A percentile compares a stretch with the other conserved stretches of the same genome.
Evolutionary conservation across 495 filamentous ascomycete species (phyloP).

Genomic region (Daldinia vernicosa): DNA sequence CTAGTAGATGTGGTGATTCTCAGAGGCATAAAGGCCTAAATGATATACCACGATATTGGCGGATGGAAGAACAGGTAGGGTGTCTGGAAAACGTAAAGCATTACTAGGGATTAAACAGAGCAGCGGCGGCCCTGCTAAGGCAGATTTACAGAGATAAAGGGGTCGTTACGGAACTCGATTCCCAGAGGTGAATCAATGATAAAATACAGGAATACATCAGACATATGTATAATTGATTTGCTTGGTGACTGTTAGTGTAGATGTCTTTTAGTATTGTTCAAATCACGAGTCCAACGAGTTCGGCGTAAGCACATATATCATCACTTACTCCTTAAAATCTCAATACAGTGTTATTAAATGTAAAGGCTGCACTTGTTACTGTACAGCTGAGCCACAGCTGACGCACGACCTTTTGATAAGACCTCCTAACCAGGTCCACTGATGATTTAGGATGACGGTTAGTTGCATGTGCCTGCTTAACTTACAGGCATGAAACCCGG

Average conservation of each 20-base stretch:
- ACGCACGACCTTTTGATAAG: constrained; percentile 10
- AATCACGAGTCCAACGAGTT: not conserved
- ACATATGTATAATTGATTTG: not conserved
- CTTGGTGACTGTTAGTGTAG: not conserved
- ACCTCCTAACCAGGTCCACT: constrained; percentile 12
- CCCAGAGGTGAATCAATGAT: not conserved
- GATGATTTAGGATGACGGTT: constrained; percentile 20
- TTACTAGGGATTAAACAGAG: not conserved
- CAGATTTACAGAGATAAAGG: not conserved
- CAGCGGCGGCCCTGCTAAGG: not conserved
- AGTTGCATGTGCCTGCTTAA: constrained; percentile 27
- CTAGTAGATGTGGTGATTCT: constrained; percentile 1
- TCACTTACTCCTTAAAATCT: not conserved
- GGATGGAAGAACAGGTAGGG: not conserved
- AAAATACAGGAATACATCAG: not conserved
- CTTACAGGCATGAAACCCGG: not conserved
- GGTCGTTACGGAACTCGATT: not conserved
- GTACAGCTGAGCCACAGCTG: constrained; percentile 34
- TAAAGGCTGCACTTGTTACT: not conserved
- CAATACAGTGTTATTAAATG: not conserved
- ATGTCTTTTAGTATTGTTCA: not conserved
- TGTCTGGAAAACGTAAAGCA: constrained; percentile 1
- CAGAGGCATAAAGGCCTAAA: not conserved
- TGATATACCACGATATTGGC: constrained; percentile 6
- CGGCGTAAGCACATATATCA: not conserved